phyloP scores from a whole-genome alignment of 2,329 filamentous ascomycete species.

The Talaromyces atroroseus region DNA sequence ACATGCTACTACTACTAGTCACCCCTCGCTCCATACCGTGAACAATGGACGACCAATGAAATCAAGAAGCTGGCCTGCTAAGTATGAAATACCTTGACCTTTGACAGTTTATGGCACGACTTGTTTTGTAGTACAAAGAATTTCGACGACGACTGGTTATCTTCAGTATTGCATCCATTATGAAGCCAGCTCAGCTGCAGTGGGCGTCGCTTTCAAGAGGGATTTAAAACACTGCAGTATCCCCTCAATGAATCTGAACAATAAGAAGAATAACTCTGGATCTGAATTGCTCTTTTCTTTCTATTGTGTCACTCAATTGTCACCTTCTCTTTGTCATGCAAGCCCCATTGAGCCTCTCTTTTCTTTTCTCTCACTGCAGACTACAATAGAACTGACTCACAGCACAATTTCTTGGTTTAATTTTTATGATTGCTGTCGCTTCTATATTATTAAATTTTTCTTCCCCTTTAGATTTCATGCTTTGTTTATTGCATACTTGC shows the following conservation, averaged over 20 bases:
- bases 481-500: background rate
- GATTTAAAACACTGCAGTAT: conserved; percentile 7
- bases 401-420: conserved; percentile 2
- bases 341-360: background rate
- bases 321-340: background rate
- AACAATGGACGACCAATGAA: background rate
- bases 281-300: background rate
- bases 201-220: background rate
- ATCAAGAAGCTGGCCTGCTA: background rate
- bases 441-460: background rate
- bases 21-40: background rate
- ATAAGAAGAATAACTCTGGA: background rate
- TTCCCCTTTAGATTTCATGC: background rate
- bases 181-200: background rate
- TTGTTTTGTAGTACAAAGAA: conserved; percentile 3
- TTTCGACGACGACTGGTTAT: conserved; percentile 6
- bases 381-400: conserved; percentile 8
- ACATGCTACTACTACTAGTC: background rate
- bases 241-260: background rate
- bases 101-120: background rate
- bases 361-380: background rate
- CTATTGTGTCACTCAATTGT: background rate
- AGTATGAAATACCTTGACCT: background rate
- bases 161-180: background rate
- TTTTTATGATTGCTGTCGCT: background rate